Conservation (phyloP, 1,139 yeast species). For the Nakaseomyces bracarensis region DNA sequence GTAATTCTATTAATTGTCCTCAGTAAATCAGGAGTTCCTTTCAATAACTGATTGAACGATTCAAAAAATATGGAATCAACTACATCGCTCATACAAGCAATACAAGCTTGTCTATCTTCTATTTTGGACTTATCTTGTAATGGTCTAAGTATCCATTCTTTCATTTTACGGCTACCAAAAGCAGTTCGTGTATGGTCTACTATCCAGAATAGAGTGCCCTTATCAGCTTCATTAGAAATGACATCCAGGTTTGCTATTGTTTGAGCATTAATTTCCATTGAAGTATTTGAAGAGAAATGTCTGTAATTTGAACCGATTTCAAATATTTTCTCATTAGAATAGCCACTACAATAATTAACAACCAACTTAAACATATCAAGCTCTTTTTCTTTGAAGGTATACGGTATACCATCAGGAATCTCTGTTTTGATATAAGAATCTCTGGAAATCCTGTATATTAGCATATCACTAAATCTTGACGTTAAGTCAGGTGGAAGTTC, state of each 20-base stretch:
- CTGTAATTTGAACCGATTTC: conserved; percentile 43
- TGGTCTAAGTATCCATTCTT: conserved; percentile 71
- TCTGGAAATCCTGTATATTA: neutral
- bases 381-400: conserved; percentile 6
- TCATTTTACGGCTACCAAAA: conserved; percentile 62
- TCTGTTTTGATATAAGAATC: neutral
- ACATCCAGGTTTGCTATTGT: conserved; percentile 68
- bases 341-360: conserved; percentile 50
- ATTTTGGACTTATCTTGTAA: conserved; percentile 37
- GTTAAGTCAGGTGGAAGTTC: conserved; percentile 25
- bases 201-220: conserved; percentile 72
- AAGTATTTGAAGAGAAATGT: conserved; percentile 43
- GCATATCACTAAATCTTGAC: conserved; percentile 12
- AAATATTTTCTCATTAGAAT: conserved; percentile 51
- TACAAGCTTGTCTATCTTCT: conserved; percentile 53
- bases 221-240: conserved; percentile 48
- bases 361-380: conserved; percentile 28
- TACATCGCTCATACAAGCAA: conserved; percentile 45
- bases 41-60: conserved; percentile 40
- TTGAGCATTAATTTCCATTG: conserved; percentile 62
- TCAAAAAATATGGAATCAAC: conserved; percentile 46
- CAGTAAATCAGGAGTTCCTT: conserved; percentile 56
- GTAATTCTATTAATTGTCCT: conserved; percentile 58
- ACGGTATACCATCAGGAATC: neutral
- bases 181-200: conserved; percentile 72